phyloP scores from a whole-genome alignment of 2,329 filamentous ascomycete species.

The Colletotrichum neosansevieriae region DNA sequence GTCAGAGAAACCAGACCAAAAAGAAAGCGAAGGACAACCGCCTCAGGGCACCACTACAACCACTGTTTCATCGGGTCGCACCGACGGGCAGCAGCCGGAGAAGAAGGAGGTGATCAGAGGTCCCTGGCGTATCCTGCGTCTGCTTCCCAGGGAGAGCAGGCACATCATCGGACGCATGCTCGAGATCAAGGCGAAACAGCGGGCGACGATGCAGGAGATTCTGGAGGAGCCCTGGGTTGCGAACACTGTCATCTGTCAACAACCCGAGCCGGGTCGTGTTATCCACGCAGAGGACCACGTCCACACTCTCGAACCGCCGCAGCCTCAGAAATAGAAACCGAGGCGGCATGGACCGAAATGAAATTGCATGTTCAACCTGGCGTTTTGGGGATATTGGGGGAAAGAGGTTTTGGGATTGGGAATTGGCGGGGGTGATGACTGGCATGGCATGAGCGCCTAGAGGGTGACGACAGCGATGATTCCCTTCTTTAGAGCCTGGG shows the following conservation, averaged over 20 bases:
- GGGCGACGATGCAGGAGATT: slow-evolving; percentile 88
- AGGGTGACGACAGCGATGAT: slow-evolving; percentile 27
- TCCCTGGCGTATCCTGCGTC: slow-evolving; percentile 87
- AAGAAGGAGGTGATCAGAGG: slow-evolving; percentile 88
- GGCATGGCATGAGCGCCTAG: slow-evolving; percentile 28
- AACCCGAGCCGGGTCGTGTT: slow-evolving; percentile 77
- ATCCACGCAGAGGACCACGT: slow-evolving; percentile 81
- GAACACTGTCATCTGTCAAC: slow-evolving; percentile 84
- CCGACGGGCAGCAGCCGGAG: slow-evolving; percentile 50
- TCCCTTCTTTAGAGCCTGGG: slow-evolving; percentile 20
- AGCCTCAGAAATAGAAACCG: slow-evolving; percentile 47
- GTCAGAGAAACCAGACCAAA: slow-evolving; percentile 4
- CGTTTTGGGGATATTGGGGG: slow-evolving; percentile 30
- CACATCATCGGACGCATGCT: slow-evolving; percentile 95
- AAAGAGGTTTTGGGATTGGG: slow-evolving; percentile 12
- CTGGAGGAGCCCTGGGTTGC: slow-evolving; percentile 91
- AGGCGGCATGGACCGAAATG: not conserved
- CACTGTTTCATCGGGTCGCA: slow-evolving; percentile 3
- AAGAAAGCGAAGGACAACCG: slow-evolving; percentile 29
- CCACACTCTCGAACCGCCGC: slow-evolving; percentile 84
- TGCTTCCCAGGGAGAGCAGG: slow-evolving; percentile 89
- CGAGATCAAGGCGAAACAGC: slow-evolving; percentile 84
- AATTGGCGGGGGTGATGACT: not conserved
- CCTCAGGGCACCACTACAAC: slow-evolving; percentile 41
- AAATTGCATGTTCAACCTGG: slow-evolving; percentile 32